phyloP scores from a whole-genome alignment of 495 filamentous ascomycete genomes.

The Tetracladium setigerum region DNA sequence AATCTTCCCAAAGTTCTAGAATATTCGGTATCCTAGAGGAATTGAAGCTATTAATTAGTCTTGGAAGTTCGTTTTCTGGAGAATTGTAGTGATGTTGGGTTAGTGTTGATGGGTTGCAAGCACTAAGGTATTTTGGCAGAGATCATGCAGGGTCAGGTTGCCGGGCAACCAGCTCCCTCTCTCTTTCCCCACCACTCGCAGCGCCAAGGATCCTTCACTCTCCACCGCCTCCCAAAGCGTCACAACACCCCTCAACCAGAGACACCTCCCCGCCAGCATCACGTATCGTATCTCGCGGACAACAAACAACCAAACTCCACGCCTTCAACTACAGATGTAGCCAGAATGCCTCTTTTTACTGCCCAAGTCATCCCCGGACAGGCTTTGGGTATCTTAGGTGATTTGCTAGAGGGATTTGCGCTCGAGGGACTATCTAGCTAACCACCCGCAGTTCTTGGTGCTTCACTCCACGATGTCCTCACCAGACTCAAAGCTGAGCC shows the following conservation, averaged over 20 bases:
- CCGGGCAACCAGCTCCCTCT: too few relatives aligned
- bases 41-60: too few relatives aligned
- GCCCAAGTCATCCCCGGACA: constrained; percentile 70
- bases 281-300: too few relatives aligned
- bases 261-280: neutral
- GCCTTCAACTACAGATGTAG: neutral
- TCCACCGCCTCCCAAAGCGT: neutral
- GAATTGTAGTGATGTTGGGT: too few relatives aligned
- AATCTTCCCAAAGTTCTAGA: too few relatives aligned
- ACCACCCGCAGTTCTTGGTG: constrained; percentile 59
- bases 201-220: too few relatives aligned
- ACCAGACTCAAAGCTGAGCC: constrained; percentile 79
- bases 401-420: neutral
- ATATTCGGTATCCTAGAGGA: too few relatives aligned
- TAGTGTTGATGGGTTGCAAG: too few relatives aligned
- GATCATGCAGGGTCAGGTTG: too few relatives aligned
- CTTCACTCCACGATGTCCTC: constrained; percentile 82
- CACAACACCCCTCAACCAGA: neutral
- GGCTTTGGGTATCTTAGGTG: constrained; percentile 73
- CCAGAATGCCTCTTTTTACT: constrained; percentile 47
- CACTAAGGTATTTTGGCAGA: too few relatives aligned
- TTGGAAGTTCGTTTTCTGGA: too few relatives aligned
- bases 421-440: neutral
- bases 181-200: too few relatives aligned
- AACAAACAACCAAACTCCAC: neutral